Conservation (phyloP, 2,329 filamentous ascomycete genomes). For the Curvularia eragrostidis region DNA sequence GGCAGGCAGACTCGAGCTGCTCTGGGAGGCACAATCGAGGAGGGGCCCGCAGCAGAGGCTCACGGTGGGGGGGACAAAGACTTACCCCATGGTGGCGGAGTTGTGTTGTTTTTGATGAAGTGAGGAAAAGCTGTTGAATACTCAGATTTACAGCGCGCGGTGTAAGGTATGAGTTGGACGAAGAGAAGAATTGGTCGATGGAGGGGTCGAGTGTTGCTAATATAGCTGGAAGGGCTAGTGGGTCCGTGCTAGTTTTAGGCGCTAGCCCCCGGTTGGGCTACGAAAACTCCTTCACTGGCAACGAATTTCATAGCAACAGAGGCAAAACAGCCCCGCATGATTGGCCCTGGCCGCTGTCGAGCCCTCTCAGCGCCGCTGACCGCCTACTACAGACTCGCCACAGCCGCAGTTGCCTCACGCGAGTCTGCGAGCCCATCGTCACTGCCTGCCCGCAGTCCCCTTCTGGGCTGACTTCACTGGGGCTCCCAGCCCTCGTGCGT, state of each 20-base stretch:
- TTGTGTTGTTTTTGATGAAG: conserved; percentile 37
- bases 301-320: conserved; percentile 17
- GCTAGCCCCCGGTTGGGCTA: conserved; percentile 24
- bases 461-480: not conserved
- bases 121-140: conserved; percentile 42
- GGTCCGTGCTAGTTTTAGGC: conserved; percentile 16
- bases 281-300: conserved; percentile 25
- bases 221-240: conserved; percentile 18
- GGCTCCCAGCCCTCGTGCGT: not conserved
- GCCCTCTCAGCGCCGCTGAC: conserved; percentile 18
- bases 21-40: conserved; percentile 8
- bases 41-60: not conserved
- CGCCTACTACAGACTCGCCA: conserved; percentile 29
- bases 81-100: conserved; percentile 69
- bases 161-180: conserved; percentile 24
- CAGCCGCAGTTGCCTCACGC: conserved; percentile 34
- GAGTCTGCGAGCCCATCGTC: conserved; percentile 22
- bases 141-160: conserved; percentile 22
- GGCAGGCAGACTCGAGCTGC: conserved; percentile 4
- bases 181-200: conserved; percentile 19
- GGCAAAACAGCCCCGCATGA: conserved; percentile 18
- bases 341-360: conserved; percentile 17
- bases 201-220: conserved; percentile 18
- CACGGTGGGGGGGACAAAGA: conserved; percentile 34
- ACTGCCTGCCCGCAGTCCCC: conserved; percentile 11